These are phyloP conservation scores for Pleurotus giganteus DNA, from an alignment of 768 basidiomycete species.

Conservation along the genomic window DNA sequence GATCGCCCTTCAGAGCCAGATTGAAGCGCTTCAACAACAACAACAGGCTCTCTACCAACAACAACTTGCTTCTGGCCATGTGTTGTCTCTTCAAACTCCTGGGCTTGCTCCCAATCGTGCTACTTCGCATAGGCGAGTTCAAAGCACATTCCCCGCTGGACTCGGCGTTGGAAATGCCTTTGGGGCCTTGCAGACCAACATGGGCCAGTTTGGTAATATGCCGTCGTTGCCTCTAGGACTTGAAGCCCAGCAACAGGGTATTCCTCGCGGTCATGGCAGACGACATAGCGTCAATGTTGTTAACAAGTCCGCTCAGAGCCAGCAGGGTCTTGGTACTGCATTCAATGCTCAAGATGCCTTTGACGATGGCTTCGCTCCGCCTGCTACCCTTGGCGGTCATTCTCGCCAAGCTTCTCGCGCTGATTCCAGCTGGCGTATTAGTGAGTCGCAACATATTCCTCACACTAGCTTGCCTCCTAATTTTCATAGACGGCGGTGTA, in stretches of 20 bases:
- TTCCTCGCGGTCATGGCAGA: constrained; percentile 84
- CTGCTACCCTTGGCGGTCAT: constrained; percentile 60
- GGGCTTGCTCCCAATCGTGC: constrained; percentile 65
- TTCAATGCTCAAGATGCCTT: constrained; percentile 61
- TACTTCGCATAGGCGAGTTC: constrained; percentile 73
- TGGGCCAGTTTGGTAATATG: constrained; percentile 67
- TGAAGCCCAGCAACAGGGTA: constrained; percentile 61
- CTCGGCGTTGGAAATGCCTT: constrained; percentile 36
- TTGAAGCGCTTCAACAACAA: constrained; percentile 86
- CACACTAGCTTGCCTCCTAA: not conserved
- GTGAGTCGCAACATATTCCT: constrained; percentile 43
- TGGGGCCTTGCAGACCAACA: constrained; percentile 48
- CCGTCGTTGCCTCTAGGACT: constrained; percentile 52
- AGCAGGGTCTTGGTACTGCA: constrained; percentile 39
- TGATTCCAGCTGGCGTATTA: constrained; percentile 88
- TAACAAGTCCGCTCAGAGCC: constrained; percentile 61
- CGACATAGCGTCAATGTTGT: constrained; percentile 91
- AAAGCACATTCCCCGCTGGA: constrained; percentile 73
- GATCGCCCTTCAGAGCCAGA: constrained; percentile 89
- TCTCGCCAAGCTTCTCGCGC: constrained; percentile 73
- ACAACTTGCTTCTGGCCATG: constrained; percentile 84
- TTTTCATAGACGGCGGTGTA: constrained; percentile 66
- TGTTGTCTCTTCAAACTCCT: constrained; percentile 75
- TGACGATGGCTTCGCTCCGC: constrained; percentile 78
- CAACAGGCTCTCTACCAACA: constrained; percentile 90